These are phyloP conservation scores for Cardiosporidium cionae DNA, from an alignment of 169 alveolate species.

Conservation along the genomic window DNA sequence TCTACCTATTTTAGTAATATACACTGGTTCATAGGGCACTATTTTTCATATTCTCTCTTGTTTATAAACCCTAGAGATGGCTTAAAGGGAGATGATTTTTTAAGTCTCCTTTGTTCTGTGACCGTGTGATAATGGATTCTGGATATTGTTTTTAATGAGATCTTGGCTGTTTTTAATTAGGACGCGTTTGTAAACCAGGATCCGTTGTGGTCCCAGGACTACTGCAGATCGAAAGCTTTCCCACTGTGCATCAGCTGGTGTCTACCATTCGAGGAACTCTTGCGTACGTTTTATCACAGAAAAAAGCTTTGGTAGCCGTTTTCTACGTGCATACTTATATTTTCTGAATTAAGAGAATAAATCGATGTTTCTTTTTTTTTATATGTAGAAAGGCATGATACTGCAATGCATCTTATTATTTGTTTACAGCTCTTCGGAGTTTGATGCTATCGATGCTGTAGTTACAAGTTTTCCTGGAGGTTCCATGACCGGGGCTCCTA, in stretches of 20 bases:
- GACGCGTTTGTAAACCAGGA: slow-evolving; percentile 33
- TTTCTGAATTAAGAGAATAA: neutral
- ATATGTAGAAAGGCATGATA: neutral
- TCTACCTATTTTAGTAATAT: neutral
- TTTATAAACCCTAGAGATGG: neutral
- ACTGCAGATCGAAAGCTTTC: slow-evolving; percentile 34
- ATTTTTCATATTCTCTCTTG: neutral
- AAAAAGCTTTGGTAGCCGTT: neutral
- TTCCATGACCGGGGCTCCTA: slow-evolving; percentile 54
- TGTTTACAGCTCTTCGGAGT: slow-evolving; percentile 6
- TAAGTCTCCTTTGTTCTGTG: neutral
- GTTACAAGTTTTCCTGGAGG: slow-evolving; percentile 48
- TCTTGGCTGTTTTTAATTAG: neutral
- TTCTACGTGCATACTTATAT: neutral
- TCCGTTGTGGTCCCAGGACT: slow-evolving; percentile 34
- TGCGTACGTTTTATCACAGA: neutral
- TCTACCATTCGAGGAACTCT: slow-evolving; percentile 39
- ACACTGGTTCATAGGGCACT: neutral
- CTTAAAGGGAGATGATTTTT: neutral
- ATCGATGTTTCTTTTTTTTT: neutral
- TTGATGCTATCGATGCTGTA: slow-evolving; percentile 28
- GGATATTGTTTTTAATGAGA: too few species aligned
- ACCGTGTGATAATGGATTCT: neutral
- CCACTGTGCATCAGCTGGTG: slow-evolving; percentile 43
- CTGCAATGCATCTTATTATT: neutral